Percentiles rank a stretch among this genome's conserved stretches.
These are phyloP conservation scores for Raphanus sativus DNA, from an alignment of 345 rosid genomes.

Conservation along the genomic window DNA sequence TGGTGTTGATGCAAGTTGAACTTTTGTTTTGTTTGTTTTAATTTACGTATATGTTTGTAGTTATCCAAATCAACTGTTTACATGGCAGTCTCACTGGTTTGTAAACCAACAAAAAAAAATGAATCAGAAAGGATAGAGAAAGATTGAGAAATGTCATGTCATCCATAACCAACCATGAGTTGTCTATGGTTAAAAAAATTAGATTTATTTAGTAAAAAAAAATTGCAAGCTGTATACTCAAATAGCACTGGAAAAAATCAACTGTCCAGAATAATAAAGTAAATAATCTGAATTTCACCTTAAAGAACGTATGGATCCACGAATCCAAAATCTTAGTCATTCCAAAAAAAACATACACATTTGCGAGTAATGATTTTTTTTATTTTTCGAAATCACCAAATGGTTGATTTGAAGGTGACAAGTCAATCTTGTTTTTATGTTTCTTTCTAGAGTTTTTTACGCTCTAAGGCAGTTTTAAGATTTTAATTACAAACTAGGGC, in stretches of 20 bases:
- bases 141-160: neutral
- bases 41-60: neutral
- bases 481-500: too few species aligned
- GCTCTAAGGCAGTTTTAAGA: too few species aligned
- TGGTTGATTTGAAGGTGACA: slow-evolving; percentile 28
- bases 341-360: neutral
- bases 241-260: neutral
- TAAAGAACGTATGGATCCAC: neutral
- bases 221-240: neutral
- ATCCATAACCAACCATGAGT: neutral
- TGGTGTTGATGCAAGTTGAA: slow-evolving; percentile 48
- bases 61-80: neutral
- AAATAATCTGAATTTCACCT: neutral
- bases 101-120: neutral
- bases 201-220: neutral
- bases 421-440: slow-evolving; percentile 12
- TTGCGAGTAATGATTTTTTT: slow-evolving; percentile 7
- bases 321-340: neutral
- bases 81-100: neutral
- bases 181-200: neutral
- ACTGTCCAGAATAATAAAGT: neutral
- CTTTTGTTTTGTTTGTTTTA: slow-evolving; percentile 16
- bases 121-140: neutral
- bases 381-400: slow-evolving; percentile 12
- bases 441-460: neutral